Evolutionary conservation across 2,329 filamentous ascomycete genomes (phyloP).

Genomic region (Rutstroemia sydowiana): DNA sequence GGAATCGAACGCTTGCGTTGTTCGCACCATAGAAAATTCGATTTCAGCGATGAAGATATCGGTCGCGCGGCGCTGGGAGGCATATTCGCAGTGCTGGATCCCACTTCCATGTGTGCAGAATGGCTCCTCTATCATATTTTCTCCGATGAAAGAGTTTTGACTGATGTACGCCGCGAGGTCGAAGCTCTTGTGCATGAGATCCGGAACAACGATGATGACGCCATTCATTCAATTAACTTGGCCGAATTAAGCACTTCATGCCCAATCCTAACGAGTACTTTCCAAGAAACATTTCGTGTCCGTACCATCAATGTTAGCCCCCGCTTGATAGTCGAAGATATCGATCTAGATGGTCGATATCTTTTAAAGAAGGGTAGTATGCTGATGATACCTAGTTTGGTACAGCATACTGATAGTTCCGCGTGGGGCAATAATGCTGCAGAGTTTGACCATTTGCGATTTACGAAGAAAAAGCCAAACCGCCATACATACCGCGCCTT

Average conservation of each 20-base stretch:
- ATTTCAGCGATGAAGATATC: not conserved
- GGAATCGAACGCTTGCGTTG: too few relatives aligned
- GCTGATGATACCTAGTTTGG: not conserved
- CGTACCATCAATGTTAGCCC: not conserved
- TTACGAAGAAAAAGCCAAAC: conserved; percentile 2
- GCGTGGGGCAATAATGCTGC: not conserved
- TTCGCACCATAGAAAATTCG: too few relatives aligned
- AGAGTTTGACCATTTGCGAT: too few relatives aligned
- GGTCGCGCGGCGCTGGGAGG: not conserved
- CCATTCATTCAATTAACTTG: not conserved
- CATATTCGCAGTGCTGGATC: not conserved
- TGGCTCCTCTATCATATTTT: not conserved
- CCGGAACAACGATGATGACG: not conserved
- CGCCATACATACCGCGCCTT: conserved; percentile 30
- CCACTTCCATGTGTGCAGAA: not conserved
- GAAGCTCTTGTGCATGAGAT: not conserved
- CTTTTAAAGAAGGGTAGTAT: not conserved
- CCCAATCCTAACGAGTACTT: not conserved
- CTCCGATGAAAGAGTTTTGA: not conserved
- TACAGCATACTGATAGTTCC: not conserved
- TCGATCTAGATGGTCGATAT: not conserved
- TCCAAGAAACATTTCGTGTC: not conserved
- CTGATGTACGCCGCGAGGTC: not conserved
- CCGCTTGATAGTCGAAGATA: not conserved
- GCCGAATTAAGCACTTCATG: not conserved